phyloP scores from a whole-genome alignment of 2,329 filamentous ascomycete genomes.

The Zasmidium angulare region DNA sequence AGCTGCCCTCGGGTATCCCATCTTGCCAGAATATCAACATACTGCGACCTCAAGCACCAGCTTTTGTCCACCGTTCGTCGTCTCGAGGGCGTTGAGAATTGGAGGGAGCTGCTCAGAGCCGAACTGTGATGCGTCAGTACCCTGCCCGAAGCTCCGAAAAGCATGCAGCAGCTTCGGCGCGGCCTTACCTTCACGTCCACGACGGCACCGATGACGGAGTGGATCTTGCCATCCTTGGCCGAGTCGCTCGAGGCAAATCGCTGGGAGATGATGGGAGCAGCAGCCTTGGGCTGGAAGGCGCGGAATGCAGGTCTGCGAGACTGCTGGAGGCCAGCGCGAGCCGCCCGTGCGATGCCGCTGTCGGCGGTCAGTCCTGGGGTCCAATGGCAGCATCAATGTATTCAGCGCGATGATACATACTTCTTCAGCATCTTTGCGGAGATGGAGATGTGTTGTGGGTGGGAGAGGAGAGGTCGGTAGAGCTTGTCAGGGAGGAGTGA shows the following conservation, averaged over 20 bases:
- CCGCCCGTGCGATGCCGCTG: constrained; percentile 66
- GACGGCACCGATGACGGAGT: constrained; percentile 95
- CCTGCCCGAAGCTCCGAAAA: constrained; percentile 23
- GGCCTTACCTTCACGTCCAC: constrained; percentile 75
- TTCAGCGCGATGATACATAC: constrained; percentile 52
- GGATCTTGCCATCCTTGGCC: constrained; percentile 61
- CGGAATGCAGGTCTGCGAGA: constrained; percentile 40
- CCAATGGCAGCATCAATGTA: constrained; percentile 38
- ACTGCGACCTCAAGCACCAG: constrained; percentile 95
- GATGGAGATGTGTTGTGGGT: constrained; percentile 42
- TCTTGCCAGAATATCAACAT: constrained; percentile 46
- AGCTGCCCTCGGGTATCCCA: constrained; percentile 16
- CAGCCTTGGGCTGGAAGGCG: constrained; percentile 59
- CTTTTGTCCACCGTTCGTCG: constrained; percentile 88
- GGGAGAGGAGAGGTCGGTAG: constrained; percentile 9
- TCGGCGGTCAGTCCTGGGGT: constrained; percentile 32
- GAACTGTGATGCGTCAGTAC: constrained; percentile 57
- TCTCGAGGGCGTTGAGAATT: constrained; percentile 96
- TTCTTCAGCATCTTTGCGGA: constrained; percentile 81
- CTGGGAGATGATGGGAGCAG: constrained; percentile 59
- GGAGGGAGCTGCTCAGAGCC: constrained; percentile 79
- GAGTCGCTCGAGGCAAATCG: constrained; percentile 63
- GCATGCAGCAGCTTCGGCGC: constrained; percentile 17
- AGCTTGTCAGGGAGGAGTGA: not conserved
- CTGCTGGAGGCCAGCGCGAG: constrained; percentile 60